phyloP scores from a whole-genome alignment of 163 green algal species.

The Scenedesmus sp. region DNA sequence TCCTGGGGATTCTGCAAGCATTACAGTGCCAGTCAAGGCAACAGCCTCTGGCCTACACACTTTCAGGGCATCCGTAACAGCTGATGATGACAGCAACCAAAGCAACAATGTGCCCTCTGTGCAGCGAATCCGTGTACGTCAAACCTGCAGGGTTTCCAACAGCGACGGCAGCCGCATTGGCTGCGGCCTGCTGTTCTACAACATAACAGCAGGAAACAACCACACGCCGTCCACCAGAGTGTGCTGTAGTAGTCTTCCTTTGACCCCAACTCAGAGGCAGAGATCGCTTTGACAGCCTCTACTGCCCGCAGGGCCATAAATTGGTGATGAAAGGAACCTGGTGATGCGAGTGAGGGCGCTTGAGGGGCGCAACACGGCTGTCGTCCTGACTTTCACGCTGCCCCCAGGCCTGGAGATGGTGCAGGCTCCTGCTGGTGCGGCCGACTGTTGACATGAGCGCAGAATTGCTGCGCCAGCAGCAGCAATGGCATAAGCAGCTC shows the following conservation, averaged over 20 bases:
- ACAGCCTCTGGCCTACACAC: neutral
- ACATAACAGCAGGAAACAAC: neutral
- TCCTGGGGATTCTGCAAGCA: neutral
- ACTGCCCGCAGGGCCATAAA: neutral
- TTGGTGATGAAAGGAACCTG: neutral
- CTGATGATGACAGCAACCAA: neutral
- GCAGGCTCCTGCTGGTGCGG: neutral
- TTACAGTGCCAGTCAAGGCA: neutral
- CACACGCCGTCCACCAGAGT: neutral
- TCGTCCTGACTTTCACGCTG: neutral
- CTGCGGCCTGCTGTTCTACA: neutral
- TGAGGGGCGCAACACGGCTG: neutral
- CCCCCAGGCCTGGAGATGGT: neutral
- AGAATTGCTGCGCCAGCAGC: neutral
- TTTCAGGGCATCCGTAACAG: neutral
- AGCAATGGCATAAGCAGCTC: neutral
- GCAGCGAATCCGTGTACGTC: neutral
- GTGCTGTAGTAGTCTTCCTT: neutral
- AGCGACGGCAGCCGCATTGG: neutral
- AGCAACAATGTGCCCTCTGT: neutral
- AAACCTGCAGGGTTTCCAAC: neutral
- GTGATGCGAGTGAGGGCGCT: neutral
- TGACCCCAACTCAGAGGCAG: neutral
- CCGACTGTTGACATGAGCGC: neutral
- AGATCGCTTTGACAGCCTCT: neutral